Evolutionary conservation across 1,139 yeast genomes (phyloP), one percentile per base, ranked within the genome.

Genomic region (Sugiyamaella neomexicana): DNA sequence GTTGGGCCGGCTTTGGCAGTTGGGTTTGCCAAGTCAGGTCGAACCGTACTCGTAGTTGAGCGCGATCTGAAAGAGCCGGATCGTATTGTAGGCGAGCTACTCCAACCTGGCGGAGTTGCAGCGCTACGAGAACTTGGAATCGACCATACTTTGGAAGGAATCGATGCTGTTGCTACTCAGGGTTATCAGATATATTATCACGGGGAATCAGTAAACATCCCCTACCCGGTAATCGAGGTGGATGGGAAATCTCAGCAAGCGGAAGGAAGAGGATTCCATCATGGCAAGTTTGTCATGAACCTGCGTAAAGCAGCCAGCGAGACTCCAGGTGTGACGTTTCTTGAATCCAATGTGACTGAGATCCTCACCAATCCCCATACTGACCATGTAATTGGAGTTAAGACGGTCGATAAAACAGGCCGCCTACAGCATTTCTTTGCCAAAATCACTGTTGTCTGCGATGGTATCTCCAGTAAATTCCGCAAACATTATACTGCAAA

Each of bases 1-100:
- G 85, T 89, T 12, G 99, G 99, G 1, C 97, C 99, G 3, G 84
- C 93, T 55, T 78, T 93, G 27, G 98, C 98, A 46, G 86, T 91
- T 0, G 90, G 89, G 2, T 74, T 93, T 56, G 98, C 97, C 1
- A 80, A 95, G 63, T 95, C 89, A 66, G 98, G 98, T 39, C 78
- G 96, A 63, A 77, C 79, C 52, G 93, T 86, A 16, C 67, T 75
- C 12, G 61, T 75, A 12, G 63, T 75, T 27, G 99, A 93, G 70
- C 80, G 98, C 61, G 97, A 89, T 68, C 86, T 97, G 87, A 71
- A 81, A 25, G 87, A 83, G 69, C 99, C 99, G 1, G 97, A 93
- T 70, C 80, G 99, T 63, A 93, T 93, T 56, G 99, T 93, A 39
- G 99, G 99, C 42, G 99, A 93, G 70, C 78, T 93, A 65, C 79